Conservation (phyloP, 2,329 filamentous ascomycete species). For the Clonostachys rhizophaga region DNA sequence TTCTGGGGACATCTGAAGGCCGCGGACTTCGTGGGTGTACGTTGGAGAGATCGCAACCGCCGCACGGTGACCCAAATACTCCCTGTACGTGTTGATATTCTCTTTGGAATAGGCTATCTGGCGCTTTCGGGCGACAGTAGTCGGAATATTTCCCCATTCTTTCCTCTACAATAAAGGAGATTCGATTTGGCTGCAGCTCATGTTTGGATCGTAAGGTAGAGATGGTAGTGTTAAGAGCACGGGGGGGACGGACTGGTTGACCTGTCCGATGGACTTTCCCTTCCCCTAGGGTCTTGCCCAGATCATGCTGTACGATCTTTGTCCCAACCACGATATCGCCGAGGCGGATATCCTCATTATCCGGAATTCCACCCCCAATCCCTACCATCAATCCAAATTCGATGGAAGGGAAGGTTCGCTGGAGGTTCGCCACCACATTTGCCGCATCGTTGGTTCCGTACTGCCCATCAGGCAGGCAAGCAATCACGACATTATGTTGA, state of each 20-base stretch:
- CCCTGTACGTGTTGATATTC: neutral
- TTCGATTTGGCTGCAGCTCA: neutral
- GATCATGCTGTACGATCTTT: slow-evolving; percentile 12
- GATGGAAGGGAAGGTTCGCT: slow-evolving; percentile 6
- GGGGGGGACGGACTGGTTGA: neutral
- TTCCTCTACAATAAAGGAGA: neutral
- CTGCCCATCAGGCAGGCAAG: slow-evolving; percentile 4
- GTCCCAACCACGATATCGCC: slow-evolving; percentile 13
- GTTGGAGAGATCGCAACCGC: slow-evolving; percentile 1
- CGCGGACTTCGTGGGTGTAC: neutral
- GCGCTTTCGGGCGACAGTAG: slow-evolving; percentile 9
- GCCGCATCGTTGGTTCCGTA: slow-evolving; percentile 10
- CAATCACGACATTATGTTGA: slow-evolving; percentile 10
- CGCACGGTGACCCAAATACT: neutral
- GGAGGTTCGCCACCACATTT: slow-evolving; percentile 6
- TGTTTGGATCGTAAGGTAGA: neutral
- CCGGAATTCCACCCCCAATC: slow-evolving; percentile 16
- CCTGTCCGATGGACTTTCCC: slow-evolving; percentile 1
- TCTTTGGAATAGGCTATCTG: slow-evolving; percentile 1
- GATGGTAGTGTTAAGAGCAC: slow-evolving; percentile 3
- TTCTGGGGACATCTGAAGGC: neutral
- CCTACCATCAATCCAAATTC: slow-evolving; percentile 12
- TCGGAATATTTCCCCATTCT: neutral
- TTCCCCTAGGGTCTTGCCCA: slow-evolving; percentile 6
- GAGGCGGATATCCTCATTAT: slow-evolving; percentile 8